Evolutionary conservation across 352 stramenopile genomes (phyloP).

Genomic region (Saprolegnia parasitica): DNA sequence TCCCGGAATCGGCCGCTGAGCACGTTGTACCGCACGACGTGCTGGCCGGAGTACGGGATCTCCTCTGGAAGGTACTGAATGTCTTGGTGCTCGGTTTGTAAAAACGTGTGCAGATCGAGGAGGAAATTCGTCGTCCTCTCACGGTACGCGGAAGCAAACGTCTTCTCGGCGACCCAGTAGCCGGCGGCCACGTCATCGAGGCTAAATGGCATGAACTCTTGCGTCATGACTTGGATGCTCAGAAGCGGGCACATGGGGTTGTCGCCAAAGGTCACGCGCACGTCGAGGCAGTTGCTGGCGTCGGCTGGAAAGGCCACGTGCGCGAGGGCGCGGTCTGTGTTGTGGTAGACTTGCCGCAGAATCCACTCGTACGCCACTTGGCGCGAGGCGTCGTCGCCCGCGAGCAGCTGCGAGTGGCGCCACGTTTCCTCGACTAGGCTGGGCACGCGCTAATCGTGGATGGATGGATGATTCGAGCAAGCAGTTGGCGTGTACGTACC

Average conservation of each 20-base stretch:
- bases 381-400: slow-evolving; percentile 11
- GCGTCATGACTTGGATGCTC: slow-evolving; percentile 2
- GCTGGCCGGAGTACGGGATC: neutral
- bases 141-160: slow-evolving; percentile 11
- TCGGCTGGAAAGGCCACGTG: neutral
- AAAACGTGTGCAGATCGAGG: neutral
- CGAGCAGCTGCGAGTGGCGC: slow-evolving; percentile 26
- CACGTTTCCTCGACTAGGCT: slow-evolving; percentile 16
- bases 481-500: too few species aligned
- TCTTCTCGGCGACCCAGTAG: slow-evolving; percentile 21
- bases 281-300: neutral
- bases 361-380: slow-evolving; percentile 23
- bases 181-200: neutral
- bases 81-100: neutral
- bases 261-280: slow-evolving; percentile 8
- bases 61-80: slow-evolving; percentile 12
- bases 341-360: slow-evolving; percentile 20
- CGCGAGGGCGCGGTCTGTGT: slow-evolving; percentile 6
- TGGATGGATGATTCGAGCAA: too few species aligned
- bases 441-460: neutral
- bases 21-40: neutral
- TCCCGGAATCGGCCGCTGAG: slow-evolving; percentile 14
- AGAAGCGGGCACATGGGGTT: neutral
- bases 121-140: too few species aligned
- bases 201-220: neutral